Evolutionary conservation across 1,284 basidiomycete genomes (phyloP).

Genomic region (Moesziomyces sp.): DNA sequence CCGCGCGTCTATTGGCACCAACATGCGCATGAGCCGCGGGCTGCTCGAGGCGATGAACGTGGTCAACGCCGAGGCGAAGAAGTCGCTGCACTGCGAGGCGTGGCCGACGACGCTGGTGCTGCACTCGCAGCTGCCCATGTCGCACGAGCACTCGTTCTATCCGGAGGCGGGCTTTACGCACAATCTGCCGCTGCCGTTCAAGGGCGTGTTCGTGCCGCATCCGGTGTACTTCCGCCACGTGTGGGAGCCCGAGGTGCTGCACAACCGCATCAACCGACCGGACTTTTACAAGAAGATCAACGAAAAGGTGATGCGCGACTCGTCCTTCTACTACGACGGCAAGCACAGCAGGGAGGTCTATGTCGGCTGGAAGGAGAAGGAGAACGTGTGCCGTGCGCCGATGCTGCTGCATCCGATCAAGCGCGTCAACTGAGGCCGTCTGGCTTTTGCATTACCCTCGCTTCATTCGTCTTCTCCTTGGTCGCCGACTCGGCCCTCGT

Average conservation of each 20-base stretch:
- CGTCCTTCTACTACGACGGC: constrained; percentile 66
- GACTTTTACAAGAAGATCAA: constrained; percentile 67
- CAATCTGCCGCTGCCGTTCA: constrained; percentile 65
- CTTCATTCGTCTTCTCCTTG: background rate
- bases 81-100: constrained; percentile 67
- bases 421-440: constrained; percentile 45
- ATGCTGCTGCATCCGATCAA: constrained; percentile 67
- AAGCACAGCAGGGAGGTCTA: constrained; percentile 65
- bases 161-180: constrained; percentile 67
- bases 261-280: constrained; percentile 63
- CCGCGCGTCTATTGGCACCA: constrained; percentile 66
- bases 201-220: constrained; percentile 67
- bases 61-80: constrained; percentile 67
- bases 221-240: constrained; percentile 68
- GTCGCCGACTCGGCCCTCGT: constrained; percentile 1
- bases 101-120: constrained; percentile 67
- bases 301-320: constrained; percentile 67
- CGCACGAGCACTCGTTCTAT: constrained; percentile 65
- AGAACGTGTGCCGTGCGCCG: constrained; percentile 65
- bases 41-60: constrained; percentile 67
- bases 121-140: constrained; percentile 65
- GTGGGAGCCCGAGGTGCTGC: constrained; percentile 65
- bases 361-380: constrained; percentile 65
- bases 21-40: constrained; percentile 66
- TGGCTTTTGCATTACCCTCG: background rate